Evolutionary conservation across 768 basidiomycete genomes (phyloP).

Genomic region (Mrakia gelida): DNA sequence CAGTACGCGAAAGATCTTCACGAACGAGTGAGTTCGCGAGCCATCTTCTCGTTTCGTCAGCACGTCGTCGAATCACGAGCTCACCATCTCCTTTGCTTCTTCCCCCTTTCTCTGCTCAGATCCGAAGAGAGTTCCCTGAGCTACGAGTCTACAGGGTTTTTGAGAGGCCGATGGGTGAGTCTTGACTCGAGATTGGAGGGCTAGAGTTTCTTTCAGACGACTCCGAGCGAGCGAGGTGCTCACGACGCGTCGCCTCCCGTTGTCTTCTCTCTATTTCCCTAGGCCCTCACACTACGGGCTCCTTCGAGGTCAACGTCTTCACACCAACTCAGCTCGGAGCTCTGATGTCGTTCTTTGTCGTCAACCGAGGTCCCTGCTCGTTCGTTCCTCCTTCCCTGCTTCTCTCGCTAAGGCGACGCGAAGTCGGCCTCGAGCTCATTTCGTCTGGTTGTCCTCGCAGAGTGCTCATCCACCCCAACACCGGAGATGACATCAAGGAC

Average conservation of each 20-base stretch:
- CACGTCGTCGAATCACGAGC: background rate
- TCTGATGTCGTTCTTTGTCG: slow-evolving; percentile 34
- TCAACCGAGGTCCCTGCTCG: slow-evolving; percentile 30
- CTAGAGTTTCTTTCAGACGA: background rate
- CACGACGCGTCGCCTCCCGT: too few species aligned
- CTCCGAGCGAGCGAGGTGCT: too few species aligned
- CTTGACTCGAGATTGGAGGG: background rate
- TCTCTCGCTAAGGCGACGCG: background rate
- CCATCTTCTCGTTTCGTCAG: too few species aligned
- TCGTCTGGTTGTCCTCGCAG: background rate
- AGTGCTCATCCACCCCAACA: slow-evolving; percentile 33
- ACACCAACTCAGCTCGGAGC: slow-evolving; percentile 33
- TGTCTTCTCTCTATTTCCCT: background rate
- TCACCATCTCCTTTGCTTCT: background rate
- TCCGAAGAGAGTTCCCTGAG: slow-evolving; percentile 35
- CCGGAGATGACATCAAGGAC: slow-evolving; percentile 26
- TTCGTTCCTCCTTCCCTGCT: background rate
- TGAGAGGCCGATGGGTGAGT: slow-evolving; percentile 30
- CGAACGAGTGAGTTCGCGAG: slow-evolving; percentile 17
- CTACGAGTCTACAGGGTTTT: slow-evolving; percentile 35
- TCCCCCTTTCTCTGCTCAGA: background rate
- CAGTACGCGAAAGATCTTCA: slow-evolving; percentile 33
- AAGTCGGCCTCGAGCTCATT: too few species aligned
- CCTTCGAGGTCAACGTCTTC: slow-evolving; percentile 35
- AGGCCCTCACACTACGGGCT: slow-evolving; percentile 30